Conservation (phyloP, 176 grass and related monocot species). For the Musa acuminata region DNA sequence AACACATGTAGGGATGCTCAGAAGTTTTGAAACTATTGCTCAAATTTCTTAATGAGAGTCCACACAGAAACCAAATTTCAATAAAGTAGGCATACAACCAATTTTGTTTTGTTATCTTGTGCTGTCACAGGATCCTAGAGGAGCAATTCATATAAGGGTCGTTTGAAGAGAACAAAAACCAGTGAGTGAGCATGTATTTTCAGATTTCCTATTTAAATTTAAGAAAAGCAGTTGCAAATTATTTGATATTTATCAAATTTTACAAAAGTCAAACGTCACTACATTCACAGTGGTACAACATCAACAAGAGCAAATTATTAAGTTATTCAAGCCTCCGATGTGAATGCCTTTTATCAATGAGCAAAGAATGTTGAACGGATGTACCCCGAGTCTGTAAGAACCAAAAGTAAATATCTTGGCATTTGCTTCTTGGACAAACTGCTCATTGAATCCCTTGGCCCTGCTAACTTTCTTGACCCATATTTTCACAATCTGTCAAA, state of each 20-base stretch:
- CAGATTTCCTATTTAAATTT: too few relatives aligned
- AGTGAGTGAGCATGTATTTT: too few relatives aligned
- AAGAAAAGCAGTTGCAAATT: too few relatives aligned
- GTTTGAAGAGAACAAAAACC: too few relatives aligned
- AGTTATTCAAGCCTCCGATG: constrained; percentile 10
- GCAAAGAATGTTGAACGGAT: not conserved
- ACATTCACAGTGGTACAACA: not conserved
- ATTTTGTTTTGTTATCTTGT: too few relatives aligned
- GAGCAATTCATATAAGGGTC: too few relatives aligned
- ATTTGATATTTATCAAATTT: not conserved
- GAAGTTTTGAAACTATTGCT: too few relatives aligned
- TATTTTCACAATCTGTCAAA: constrained; percentile 53
- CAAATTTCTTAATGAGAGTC: too few relatives aligned
- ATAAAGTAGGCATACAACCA: too few relatives aligned
- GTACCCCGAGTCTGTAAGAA: constrained; percentile 94
- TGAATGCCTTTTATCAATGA: not conserved
- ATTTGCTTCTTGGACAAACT: constrained; percentile 91
- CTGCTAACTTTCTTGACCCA: constrained; percentile 83
- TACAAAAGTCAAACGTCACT: not conserved
- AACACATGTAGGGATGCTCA: too few relatives aligned
- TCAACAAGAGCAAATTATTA: not conserved
- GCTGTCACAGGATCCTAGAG: too few relatives aligned
- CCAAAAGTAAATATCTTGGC: constrained; percentile 93
- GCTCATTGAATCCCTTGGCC: constrained; percentile 63
- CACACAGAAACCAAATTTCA: too few relatives aligned